Evolutionary conservation across 1,284 basidiomycete genomes (phyloP), one percentile per base, ranked within the genome.

Genomic region (Rhodotorula sp.): DNA sequence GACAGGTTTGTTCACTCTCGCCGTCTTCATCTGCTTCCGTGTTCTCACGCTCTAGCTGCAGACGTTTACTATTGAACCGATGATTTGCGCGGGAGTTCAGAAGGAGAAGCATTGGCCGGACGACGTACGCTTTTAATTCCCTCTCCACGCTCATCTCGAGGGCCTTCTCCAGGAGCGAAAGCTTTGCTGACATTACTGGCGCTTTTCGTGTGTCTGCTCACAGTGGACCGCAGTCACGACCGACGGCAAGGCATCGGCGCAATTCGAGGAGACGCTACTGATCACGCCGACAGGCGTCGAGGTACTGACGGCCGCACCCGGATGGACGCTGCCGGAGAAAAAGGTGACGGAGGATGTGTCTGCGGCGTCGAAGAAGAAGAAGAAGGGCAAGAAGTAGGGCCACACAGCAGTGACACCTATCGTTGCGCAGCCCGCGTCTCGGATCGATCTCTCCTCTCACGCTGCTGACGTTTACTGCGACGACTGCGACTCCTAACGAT

Each of bases 241-340:
- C 4, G 94, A 97, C 81, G 94, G 94, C 39, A 89, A 90, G 47
- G 29, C 58, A 2, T 73, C 71, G 9, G 94, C 94, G 9, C 94
- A 98, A 78, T 97, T 96, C 78, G 94, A 98, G 80, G 94, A 98
- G 77, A 96, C 94, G 1, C 82, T 91, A 52, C 80, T 98, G 89
- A 90, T 98, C 78, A 97, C 94, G 27, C 92, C 94, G 77, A 90
- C 87, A 27, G 94, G 94, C 8, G 88, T 89, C 52, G 94, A 98
- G 80, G 85, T 95, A 69, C 84, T 98, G 51, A 96, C 94, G 3
- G 89, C 86, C 47, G 86, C 74, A 15, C 76, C 72, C 13, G 70
- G 72, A 24, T 76, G 73, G 74, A 53, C 32, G 7, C 46, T 75
- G 29, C 72, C 74, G 27, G 24, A 24, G 11, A 70, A 66, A 58